Evolutionary conservation across 306 rosid species (phyloP).

Genomic region (Vigna nakashimae): DNA sequence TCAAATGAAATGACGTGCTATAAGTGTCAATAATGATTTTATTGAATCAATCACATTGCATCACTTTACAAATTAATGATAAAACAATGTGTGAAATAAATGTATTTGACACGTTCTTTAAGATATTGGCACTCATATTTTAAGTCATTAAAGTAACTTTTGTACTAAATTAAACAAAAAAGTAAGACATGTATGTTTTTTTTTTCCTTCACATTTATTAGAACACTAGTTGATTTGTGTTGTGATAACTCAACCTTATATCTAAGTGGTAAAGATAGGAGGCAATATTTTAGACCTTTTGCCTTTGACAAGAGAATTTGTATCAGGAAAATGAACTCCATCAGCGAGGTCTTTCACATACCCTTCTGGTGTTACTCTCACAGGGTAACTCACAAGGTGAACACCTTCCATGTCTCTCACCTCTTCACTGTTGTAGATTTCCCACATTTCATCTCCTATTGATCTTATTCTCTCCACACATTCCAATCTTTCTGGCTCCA

Average conservation of each 20-base stretch:
- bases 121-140: no score
- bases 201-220: neutral
- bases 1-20: no score
- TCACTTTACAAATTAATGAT: no score
- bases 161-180: no score
- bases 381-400: conserved; percentile 75
- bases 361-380: conserved; percentile 62
- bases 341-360: conserved; percentile 51
- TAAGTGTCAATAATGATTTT: rapidly evolving
- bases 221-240: neutral
- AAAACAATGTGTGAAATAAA: no score
- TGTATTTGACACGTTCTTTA: no score
- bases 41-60: no score
- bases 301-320: conserved; percentile 62
- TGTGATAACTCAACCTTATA: neutral
- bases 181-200: no score
- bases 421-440: conserved; percentile 60
- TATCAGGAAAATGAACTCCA: conserved; percentile 75
- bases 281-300: conserved; percentile 65
- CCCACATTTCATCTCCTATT: conserved; percentile 77
- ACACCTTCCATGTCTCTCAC: conserved; percentile 78
- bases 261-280: conserved; percentile 66
- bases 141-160: no score
- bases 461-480: conserved; percentile 52
- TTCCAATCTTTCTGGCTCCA: conserved; percentile 54